Evolutionary conservation across 2,329 filamentous ascomycete genomes (phyloP), one percentile per base, ranked within the genome.

Genomic region (Botrytis squamosa): DNA sequence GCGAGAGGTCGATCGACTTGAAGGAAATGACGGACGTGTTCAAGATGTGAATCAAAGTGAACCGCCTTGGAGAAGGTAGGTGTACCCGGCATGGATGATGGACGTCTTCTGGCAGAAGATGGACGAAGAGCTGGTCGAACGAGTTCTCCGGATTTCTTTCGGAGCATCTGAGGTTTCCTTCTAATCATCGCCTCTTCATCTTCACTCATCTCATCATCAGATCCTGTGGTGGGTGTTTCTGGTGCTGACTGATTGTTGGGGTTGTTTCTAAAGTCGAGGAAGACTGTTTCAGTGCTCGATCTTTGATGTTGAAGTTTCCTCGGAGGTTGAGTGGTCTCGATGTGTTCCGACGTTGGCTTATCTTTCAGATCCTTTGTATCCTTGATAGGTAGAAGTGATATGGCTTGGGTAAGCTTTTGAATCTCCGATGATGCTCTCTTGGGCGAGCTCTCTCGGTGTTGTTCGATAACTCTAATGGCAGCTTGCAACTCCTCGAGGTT

Each of bases 131-230:
- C 96, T 20, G 96, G 96, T 79, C 96, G 91, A 74, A 99, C 96
- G 52, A 99, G 88, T 84, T 99, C 96, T 49, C 96, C 96, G 57
- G 96, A 98, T 87, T 99, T 99, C 86, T 99, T 99, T 79, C 96
- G 91, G 18, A 99, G 91, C 90, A 98, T 97, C 71, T 91, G 90
- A n/a, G 95, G 94, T 84, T 96, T 97, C 79, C 85, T 86, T 76
- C 81, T 81, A 83, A 75, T 88, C 79, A 73, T 91, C 84, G 82
- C 89, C 84, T 80, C 82, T 87, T 91, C 77, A 83, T 88, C 80
- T 74, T 89, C 86, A 64, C 87, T 87, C 46, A 77, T 46, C 4
- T 76, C 77, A 20, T 91, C 90, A 67, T 91, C 89, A 0, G 89
- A 90, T 14, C 81, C 83, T 3, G 84, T 84, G 46, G 85, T 75